Evolutionary conservation across 768 basidiomycete genomes (phyloP).

Genomic region (Agaricus subrufescens): DNA sequence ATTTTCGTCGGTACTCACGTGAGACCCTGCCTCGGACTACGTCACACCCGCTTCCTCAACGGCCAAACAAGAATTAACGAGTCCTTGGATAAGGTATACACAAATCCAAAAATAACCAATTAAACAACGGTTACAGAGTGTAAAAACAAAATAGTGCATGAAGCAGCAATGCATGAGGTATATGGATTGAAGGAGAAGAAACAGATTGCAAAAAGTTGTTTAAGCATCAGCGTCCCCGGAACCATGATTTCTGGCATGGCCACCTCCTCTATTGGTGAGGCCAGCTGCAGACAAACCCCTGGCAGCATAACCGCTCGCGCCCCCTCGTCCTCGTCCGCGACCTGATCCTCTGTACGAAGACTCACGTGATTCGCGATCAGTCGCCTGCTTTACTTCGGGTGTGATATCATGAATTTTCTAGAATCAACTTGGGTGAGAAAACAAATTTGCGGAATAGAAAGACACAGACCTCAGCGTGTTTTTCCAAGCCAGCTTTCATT

Average conservation of each 20-base stretch:
- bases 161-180: background rate
- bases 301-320: conserved; percentile 57
- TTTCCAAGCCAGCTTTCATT: conserved; percentile 76
- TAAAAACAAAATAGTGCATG: background rate
- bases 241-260: conserved; percentile 2
- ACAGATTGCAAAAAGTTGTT: background rate
- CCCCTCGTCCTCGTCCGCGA: conserved; percentile 36
- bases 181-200: background rate
- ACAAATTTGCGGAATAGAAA: background rate
- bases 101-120: conserved; percentile 5
- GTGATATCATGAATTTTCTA: conserved; percentile 67
- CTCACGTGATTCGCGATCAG: conserved; percentile 46
- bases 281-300: conserved; percentile 70
- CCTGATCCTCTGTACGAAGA: conserved; percentile 25
- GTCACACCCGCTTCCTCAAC: too few species aligned
- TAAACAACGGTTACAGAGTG: background rate
- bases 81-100: conserved; percentile 3
- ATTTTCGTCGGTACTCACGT: background rate
- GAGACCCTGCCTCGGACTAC: conserved; percentile 1
- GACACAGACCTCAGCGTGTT: conserved; percentile 61
- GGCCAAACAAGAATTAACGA: background rate
- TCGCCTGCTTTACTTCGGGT: conserved; percentile 70
- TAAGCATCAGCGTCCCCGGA: conserved; percentile 3
- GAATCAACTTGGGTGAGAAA: conserved; percentile 7
- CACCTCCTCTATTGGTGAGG: conserved; percentile 36